Evolutionary conservation across 108 stramenopile species (phyloP), one percentile per base, ranked within the genome.

Genomic region (Discostella pseudostelligera): DNA sequence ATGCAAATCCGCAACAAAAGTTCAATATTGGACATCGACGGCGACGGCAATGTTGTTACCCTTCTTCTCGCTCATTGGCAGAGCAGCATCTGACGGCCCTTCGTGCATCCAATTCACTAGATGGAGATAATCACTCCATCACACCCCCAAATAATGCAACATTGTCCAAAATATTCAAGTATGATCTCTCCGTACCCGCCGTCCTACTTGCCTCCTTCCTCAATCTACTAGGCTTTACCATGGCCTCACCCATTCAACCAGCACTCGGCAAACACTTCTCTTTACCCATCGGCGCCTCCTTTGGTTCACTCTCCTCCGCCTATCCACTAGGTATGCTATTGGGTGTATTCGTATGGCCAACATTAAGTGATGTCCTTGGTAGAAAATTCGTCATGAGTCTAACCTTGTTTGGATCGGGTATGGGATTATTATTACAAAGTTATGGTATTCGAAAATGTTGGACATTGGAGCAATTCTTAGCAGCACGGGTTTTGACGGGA

Each of bases 311-410:
- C 20, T 86, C 89, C 14, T 83, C 82, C 22, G 87, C 89, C 0
- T 90, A 90, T 67, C 89, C 89, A 1, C 57, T 84, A 13, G 89
- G 89, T 14, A 90, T 90, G 89, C 69, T 90, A 64, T 47, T 88
- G 39, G 89, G 89, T 16, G 59, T 88, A 19, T 79, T 86, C 37
- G 50, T 87, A 19, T 90, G 89, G 89, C 89, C 89, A 21, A 62
- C 59, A 12, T 51, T 90, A 40, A 86, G 85, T 39, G 89, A 90
- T 70, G 59, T 74, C 37, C 45, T 85, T 13, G 83, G 87, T 26
- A 63, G 89, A 20, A 84, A 83, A 46, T 49, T 59, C 35, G 74
- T 90, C 61, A 81, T 90, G 69, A 60, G 76, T 16, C 24, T 65
- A 4, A 80, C 75, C 32, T 47, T 87, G 24, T 40, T 74, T 20